Evolutionary conservation across 2,329 filamentous ascomycete genomes (phyloP).

Genomic region (Juglanconis juglandina): DNA sequence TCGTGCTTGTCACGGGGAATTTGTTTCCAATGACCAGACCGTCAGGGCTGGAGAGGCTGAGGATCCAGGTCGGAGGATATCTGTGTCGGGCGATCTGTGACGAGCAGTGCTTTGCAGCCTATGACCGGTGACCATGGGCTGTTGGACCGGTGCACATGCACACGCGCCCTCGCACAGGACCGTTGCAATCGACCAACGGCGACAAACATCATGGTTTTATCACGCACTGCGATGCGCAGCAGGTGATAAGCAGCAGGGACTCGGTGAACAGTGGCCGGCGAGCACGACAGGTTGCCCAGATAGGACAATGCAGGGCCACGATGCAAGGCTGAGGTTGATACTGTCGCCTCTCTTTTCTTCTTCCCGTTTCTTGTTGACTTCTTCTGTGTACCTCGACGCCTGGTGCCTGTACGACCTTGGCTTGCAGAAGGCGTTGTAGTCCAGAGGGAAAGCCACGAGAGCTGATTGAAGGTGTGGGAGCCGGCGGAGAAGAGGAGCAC

Average conservation of each 20-base stretch:
- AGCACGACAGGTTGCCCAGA: constrained; percentile 6
- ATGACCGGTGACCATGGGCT: background rate
- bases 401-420: too few relatives aligned
- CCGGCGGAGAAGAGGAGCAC: background rate
- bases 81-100: constrained; percentile 7
- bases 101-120: background rate
- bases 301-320: constrained; percentile 11
- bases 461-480: background rate
- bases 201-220: constrained; percentile 6
- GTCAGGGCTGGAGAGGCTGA: constrained; percentile 13
- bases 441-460: background rate
- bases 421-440: too few relatives aligned
- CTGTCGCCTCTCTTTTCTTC: background rate
- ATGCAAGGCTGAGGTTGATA: background rate
- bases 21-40: constrained; percentile 11
- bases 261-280: background rate
- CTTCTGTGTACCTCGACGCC: too few relatives aligned
- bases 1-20: constrained; percentile 6
- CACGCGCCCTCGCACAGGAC: constrained; percentile 6
- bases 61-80: constrained; percentile 5
- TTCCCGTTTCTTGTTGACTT: background rate
- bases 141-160: constrained; percentile 10
- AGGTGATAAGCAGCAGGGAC: background rate
- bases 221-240: background rate
- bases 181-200: constrained; percentile 4